Evolutionary conservation across 2,329 filamentous ascomycete genomes (phyloP).

Genomic region (Zalaria sp.): DNA sequence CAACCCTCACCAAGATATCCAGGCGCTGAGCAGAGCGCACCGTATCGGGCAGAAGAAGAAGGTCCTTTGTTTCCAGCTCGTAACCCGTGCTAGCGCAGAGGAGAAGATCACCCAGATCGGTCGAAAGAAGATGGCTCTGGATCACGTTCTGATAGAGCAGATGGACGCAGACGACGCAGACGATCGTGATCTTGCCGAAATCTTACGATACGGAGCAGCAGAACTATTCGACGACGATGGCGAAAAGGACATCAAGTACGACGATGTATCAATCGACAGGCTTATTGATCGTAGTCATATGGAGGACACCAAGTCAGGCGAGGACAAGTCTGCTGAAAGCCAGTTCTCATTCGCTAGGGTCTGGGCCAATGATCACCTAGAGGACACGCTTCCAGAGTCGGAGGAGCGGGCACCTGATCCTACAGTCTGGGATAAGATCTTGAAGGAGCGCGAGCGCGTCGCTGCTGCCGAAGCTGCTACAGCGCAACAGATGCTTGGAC

Average conservation of each 20-base stretch:
- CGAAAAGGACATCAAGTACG: slow-evolving; percentile 65
- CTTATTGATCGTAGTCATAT: slow-evolving; percentile 76
- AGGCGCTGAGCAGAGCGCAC: slow-evolving; percentile 86
- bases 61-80: slow-evolving; percentile 86
- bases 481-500: slow-evolving; percentile 63
- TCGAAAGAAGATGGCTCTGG: slow-evolving; percentile 87
- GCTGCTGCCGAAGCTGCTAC: slow-evolving; percentile 58
- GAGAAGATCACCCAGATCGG: slow-evolving; percentile 96
- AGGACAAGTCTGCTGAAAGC: slow-evolving; percentile 55
- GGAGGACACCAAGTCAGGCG: slow-evolving; percentile 53
- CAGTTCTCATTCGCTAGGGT: slow-evolving; percentile 84
- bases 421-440: slow-evolving; percentile 79
- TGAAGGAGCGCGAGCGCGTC: slow-evolving; percentile 66
- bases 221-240: slow-evolving; percentile 70
- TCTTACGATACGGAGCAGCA: slow-evolving; percentile 74
- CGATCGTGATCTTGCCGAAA: slow-evolving; percentile 69
- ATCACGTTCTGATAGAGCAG: slow-evolving; percentile 85
- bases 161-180: slow-evolving; percentile 76
- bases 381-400: slow-evolving; percentile 42
- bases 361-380: slow-evolving; percentile 72
- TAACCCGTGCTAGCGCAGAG: slow-evolving; percentile 78
- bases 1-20: slow-evolving; percentile 95
- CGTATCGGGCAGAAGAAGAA: slow-evolving; percentile 94
- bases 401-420: slow-evolving; percentile 42
- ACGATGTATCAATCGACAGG: slow-evolving; percentile 68